Percentiles rank a stretch among this genome's conserved stretches.
phyloP scores from a whole-genome alignment of 2,329 filamentous ascomycete species.

The Aureobasidium lini region DNA sequence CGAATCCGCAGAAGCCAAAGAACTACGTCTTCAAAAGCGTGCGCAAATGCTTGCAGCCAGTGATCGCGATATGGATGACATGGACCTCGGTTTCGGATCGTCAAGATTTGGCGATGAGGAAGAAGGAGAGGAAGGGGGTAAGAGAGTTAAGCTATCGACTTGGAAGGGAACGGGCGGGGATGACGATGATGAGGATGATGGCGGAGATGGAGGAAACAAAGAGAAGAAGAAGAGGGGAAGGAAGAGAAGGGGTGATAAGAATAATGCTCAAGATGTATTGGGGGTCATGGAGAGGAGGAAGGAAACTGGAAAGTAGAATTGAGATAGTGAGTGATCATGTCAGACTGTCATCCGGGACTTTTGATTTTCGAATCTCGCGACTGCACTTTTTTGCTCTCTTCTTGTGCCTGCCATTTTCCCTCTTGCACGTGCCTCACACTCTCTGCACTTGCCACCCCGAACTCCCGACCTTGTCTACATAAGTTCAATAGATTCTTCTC shows the following conservation, averaged over 20 bases:
- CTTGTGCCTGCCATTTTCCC: not conserved
- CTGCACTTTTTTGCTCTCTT: not conserved
- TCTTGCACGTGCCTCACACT: not conserved
- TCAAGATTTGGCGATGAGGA: conserved; percentile 83
- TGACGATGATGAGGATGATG: conserved; percentile 39
- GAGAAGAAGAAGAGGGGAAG: conserved; percentile 54
- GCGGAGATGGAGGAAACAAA: conserved; percentile 29
- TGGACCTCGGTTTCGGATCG: conserved; percentile 91
- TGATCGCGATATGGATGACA: conserved; percentile 77
- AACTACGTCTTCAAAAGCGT: conserved; percentile 56
- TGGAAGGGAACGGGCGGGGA: conserved; percentile 51
- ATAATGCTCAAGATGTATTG: conserved; percentile 74
- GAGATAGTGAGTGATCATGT: not conserved
- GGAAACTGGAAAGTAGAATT: conserved; percentile 17
- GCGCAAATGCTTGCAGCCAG: conserved; percentile 61
- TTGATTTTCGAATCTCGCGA: not conserved
- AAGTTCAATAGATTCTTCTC: not conserved
- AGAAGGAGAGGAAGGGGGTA: conserved; percentile 55
- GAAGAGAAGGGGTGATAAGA: conserved; percentile 69
- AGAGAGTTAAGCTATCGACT: conserved; percentile 59
- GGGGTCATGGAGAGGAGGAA: conserved; percentile 63
- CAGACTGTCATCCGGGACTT: too few relatives aligned
- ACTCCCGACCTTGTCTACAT: too few relatives aligned
- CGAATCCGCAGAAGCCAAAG: conserved; percentile 45
- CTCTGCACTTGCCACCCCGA: not conserved